A percentile compares a stretch with the other conserved stretches of the same genome.
Conservation (phyloP, 306 rosid genomes). For the Senna tora region DNA sequence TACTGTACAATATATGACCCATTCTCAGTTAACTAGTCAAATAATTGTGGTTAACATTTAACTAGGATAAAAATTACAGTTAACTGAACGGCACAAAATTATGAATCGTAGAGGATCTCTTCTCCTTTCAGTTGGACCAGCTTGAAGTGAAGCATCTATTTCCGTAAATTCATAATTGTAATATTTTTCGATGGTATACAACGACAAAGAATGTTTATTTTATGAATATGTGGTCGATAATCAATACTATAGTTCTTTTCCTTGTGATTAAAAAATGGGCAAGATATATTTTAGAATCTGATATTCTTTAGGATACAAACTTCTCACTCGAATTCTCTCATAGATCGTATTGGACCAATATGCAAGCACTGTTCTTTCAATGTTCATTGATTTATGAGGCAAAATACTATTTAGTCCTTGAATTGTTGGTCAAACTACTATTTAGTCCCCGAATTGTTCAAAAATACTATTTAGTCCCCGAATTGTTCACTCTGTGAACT, state of each 20-base stretch:
- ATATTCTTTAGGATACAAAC: constrained; percentile 12
- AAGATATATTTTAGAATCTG: constrained; percentile 28
- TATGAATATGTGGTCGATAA: neutral
- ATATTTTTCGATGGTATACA: constrained; percentile 15
- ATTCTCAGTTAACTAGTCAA: too few species aligned
- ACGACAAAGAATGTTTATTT: constrained; percentile 28
- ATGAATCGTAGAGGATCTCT: too few species aligned
- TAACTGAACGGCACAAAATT: constrained; percentile 7
- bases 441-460: too few species aligned
- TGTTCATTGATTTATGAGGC: neutral
- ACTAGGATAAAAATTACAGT: neutral
- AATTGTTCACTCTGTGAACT: too few species aligned
- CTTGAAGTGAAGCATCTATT: neutral
- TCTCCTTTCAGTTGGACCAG: too few species aligned
- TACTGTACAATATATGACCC: too few species aligned
- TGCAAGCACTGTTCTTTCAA: neutral
- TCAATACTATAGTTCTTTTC: constrained; percentile 34
- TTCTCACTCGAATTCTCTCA: neutral
- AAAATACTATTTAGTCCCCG: too few species aligned
- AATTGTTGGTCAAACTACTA: too few species aligned
- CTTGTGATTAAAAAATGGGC: constrained; percentile 11
- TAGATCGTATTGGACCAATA: too few species aligned
- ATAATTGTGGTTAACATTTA: too few species aligned
- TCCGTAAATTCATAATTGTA: constrained; percentile 6
- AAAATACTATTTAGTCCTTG: too few species aligned